Base-by-base conservation (phyloP, 2,329 filamentous ascomycete genomes). In the Fusarium devonianum region DNA sequence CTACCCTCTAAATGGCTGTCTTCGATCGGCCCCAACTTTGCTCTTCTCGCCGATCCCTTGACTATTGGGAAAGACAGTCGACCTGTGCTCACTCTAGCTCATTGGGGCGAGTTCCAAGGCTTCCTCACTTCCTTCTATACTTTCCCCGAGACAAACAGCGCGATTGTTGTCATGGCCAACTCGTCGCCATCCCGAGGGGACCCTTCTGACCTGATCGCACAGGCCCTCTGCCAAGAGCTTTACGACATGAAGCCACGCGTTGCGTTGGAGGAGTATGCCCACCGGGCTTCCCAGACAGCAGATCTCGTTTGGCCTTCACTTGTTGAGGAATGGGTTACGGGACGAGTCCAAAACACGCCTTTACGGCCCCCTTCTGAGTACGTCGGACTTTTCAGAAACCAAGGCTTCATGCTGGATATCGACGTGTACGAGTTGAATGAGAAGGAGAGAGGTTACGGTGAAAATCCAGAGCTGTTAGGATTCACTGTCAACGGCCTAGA, bases 11-110 rank as follows among this genome's bases (percentile, higher is more conserved):
- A 36, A 36, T 36, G 33, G 33, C 33, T 36, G 21, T 21, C 33
- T 8, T 36, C 33, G 12, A 36, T 36, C 33, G 33, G 33, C 13
- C 33, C 33, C 33, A 36, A 36, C 33, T 36, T 36, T 22, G 33
- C 33, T 7, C 33, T 36, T 14, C 33, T 36, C 10, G 18, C 21
- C 13, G 33, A 36, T 23, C 33, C 33, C 13, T 21, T 21, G 14
- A 21, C 23, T n/a, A 36, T 36, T 8, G 33, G 33, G 7, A 17
- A 21, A 13, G 9, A 36, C 7, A 36, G 33, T 23, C 33, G 33
- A 8, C 18, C 33, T 22, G 7, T 36, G 7, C 12, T 36, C 4
- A 36, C 33, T 14, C 14, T 36, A 21, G 33, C 33, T n/a, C 33
- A 36, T 10, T 36, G 33, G 33, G 33, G 33, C 21, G 33, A 36